Evolutionary conservation across 2,329 filamentous ascomycete species (phyloP).

Genomic region (Alternaria rosae): DNA sequence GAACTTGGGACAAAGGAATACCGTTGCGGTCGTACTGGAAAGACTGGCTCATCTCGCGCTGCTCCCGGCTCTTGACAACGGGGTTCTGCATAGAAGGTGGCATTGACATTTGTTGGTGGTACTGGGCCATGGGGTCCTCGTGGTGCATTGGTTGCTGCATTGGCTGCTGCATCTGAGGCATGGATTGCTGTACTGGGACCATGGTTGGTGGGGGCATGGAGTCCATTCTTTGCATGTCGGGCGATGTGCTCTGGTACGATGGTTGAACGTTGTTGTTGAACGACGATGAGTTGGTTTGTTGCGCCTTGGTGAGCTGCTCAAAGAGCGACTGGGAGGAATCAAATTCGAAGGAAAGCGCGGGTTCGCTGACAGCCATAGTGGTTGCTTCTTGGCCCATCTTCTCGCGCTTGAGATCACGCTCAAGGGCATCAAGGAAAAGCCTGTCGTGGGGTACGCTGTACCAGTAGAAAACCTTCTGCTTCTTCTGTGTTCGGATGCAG

Average conservation of each 20-base stretch:
- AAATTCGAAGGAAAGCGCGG: slow-evolving; percentile 97
- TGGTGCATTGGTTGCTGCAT: slow-evolving; percentile 63
- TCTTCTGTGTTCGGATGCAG: slow-evolving; percentile 99
- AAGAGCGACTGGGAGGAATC: slow-evolving; percentile 99
- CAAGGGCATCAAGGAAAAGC: slow-evolving; percentile 94
- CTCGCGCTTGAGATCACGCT: slow-evolving; percentile 97
- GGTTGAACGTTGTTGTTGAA: slow-evolving; percentile 74
- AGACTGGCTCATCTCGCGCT: slow-evolving; percentile 76
- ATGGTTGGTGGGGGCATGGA: slow-evolving; percentile 92
- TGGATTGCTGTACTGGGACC: slow-evolving; percentile 61
- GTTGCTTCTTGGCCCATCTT: slow-evolving; percentile 99
- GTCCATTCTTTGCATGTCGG: slow-evolving; percentile 88
- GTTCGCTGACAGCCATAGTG: slow-evolving; percentile 95
- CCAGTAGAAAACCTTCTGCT: slow-evolving; percentile 99
- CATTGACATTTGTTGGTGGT: slow-evolving; percentile 76
- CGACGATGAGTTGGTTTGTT: slow-evolving; percentile 97
- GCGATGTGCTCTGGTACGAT: slow-evolving; percentile 83
- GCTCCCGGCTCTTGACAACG: slow-evolving; percentile 82
- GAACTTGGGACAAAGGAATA: slow-evolving; percentile 79
- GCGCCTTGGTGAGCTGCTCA: slow-evolving; percentile 98
- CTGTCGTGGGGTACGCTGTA: slow-evolving; percentile 98
- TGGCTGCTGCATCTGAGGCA: slow-evolving; percentile 52
- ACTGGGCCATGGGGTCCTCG: slow-evolving; percentile 73
- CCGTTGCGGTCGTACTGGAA: slow-evolving; percentile 93
- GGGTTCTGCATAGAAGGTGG: slow-evolving; percentile 73